Conservation (phyloP, 495 filamentous ascomycete species). For the Talaromyces liani region DNA sequence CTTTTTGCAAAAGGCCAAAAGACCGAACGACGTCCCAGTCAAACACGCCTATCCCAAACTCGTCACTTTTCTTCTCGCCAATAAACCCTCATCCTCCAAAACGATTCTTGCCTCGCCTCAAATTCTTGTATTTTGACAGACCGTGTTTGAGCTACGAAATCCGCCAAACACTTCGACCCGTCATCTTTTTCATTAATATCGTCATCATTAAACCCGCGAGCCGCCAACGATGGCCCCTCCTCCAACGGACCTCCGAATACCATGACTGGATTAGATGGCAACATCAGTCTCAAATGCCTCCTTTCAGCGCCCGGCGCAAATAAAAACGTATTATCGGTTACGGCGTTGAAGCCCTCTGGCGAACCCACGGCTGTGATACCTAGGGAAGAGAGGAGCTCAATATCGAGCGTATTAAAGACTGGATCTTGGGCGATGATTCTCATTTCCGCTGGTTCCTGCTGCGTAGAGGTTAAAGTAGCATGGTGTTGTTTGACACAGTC, state of each 20-base stretch:
- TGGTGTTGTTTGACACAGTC: slow-evolving; percentile 3
- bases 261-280: slow-evolving; percentile 20
- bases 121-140: slow-evolving; percentile 28
- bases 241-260: slow-evolving; percentile 32
- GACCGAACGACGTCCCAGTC: background rate
- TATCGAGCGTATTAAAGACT: slow-evolving; percentile 56
- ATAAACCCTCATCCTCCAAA: slow-evolving; percentile 39
- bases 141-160: slow-evolving; percentile 15
- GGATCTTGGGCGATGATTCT: slow-evolving; percentile 60
- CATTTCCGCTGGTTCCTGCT: background rate
- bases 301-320: slow-evolving; percentile 49
- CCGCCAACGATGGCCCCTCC: slow-evolving; percentile 9
- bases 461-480: background rate
- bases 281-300: slow-evolving; percentile 28
- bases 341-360: slow-evolving; percentile 47
- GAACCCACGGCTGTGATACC: slow-evolving; percentile 48
- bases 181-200: slow-evolving; percentile 7
- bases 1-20: background rate
- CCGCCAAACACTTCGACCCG: slow-evolving; percentile 10
- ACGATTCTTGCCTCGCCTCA: slow-evolving; percentile 29
- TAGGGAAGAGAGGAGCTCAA: slow-evolving; percentile 43
- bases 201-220: background rate
- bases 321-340: slow-evolving; percentile 49
- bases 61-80: slow-evolving; percentile 11
- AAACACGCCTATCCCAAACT: background rate